Evolutionary conservation across 139 green algal genomes (phyloP), one percentile per base, ranked within the genome.

Genomic region (Marvania coccoides): DNA sequence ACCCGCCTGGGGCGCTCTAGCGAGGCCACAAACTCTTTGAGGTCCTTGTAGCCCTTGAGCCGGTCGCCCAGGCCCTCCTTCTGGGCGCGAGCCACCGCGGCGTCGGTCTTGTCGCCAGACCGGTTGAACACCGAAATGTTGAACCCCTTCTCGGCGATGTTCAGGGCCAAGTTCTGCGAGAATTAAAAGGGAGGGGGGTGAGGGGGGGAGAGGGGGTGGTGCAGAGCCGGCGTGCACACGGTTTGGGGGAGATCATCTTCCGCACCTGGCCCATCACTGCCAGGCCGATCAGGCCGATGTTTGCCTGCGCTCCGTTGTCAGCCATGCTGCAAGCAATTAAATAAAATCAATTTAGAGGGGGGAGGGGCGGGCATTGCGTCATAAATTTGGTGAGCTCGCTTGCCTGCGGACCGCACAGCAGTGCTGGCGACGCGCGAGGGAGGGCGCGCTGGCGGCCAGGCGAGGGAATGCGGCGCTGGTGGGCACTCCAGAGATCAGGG

Each of bases 121-220:
- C 95, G 81, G 71, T 99, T 99, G 80, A 87, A 99, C 3, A 99
- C 95, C 3, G 87, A 95, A 61, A 99, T 99, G 9, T 67, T 59
- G 75, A 98, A 99, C 2, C 95, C 95, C 77, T 99, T 98, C 47
- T 97, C 88, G 0, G 95, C 95, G 26, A 99, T 81, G 79, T 99
- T 99, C 6, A 99, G 85, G 1, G 95, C 94, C 57, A 99, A 77
- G 67, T 99, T 99, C 88, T 98, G 92, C 79, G n/a, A 53, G 6
- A 10, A 47, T 45, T 23, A 33, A 15, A 70, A 19, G 42, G 28
- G 12, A 35, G 24, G 38, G 34, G 34, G 35, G 14, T n/a, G 13
- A 39, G 10, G 59, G 47, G 5, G 45, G 36, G 36, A 35, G 12
- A 5, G 33, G n/a, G 33, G 29, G 58, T n/a, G 31, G 8, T 4